Evolutionary conservation across 192 early-diverging fungal species (phyloP), one percentile per base, ranked within the genome.

Genomic region (Glomus cerebriforme): DNA sequence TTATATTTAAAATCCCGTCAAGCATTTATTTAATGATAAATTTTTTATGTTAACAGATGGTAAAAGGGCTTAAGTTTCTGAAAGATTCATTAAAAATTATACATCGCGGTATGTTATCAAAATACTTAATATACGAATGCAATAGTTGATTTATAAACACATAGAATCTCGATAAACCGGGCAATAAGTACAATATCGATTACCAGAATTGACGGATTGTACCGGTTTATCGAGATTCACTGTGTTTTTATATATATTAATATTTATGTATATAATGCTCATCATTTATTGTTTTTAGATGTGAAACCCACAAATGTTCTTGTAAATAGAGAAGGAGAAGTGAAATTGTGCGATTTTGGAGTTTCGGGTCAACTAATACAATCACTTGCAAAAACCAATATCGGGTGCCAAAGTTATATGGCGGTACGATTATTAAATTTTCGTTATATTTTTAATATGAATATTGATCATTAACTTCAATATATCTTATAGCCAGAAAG

Each of bases 291-390:
- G 4, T 78, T 63, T 65, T 43, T 80, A 90, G 96, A 98, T 88
- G 91, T 98, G 79, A 98, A 98, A 82, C 97, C 97, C 6, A 96
- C 96, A 47, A 99, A 99, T 82, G 91, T 99, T 9, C 83, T 99
- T 45, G 90, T 96, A 34, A 97, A 97, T 83, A 82, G 83, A 26
- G 81, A 87, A 75, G 97, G 97, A 74, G 90, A 98, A 73, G 92
- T 99, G 45, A 99, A 98, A 85, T 85, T 99, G 35, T 96, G 94
- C 85, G 97, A 99, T 82, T 99, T 99, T 88, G 97, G 97, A 66
- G 96, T 99, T 0, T 95, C 94, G 22, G 96, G 96, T 35, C 92
- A 98, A 82, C 85, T 97, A 31, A 90, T 89, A 47, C 91, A 95
- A 81, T 97, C 95, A 15, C 84, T 95, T 82, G 97, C 96, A 49